Evolutionary conservation across 2,329 filamentous ascomycete species (phyloP).

Genomic region (Aspergillus luchuensis): DNA sequence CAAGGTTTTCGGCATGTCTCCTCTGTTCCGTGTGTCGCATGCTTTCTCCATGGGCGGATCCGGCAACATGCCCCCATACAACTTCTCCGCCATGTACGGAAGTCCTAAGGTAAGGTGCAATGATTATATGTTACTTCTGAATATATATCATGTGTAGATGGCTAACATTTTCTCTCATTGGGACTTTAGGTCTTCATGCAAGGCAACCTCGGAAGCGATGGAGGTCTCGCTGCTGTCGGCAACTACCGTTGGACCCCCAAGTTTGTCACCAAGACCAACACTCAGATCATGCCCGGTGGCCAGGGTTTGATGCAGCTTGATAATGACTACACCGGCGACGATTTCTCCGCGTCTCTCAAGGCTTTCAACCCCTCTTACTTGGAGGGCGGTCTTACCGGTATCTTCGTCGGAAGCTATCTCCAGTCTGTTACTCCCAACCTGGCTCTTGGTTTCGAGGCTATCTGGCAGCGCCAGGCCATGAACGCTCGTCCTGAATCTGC

Average conservation of each 20-base stretch:
- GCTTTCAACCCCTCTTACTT: conserved; percentile 92
- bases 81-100: conserved; percentile 90
- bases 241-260: conserved; percentile 86
- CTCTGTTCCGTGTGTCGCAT: conserved; percentile 96
- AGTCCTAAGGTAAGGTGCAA: conserved; percentile 74
- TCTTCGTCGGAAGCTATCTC: conserved; percentile 93
- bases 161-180: conserved; percentile 12
- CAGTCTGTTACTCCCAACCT: conserved; percentile 88
- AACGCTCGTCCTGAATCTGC: conserved; percentile 87
- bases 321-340: conserved; percentile 89
- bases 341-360: conserved; percentile 93
- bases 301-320: conserved; percentile 93
- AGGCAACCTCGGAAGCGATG: conserved; percentile 92
- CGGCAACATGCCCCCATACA: conserved; percentile 82
- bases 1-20: conserved; percentile 91
- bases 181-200: conserved; percentile 80
- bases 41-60: conserved; percentile 91
- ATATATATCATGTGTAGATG: not conserved
- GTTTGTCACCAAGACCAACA: conserved; percentile 82
- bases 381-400: conserved; percentile 89
- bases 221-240: conserved; percentile 81
- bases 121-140: not conserved
- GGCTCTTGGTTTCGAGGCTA: conserved; percentile 83
- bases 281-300: conserved; percentile 77
- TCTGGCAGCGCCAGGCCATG: conserved; percentile 87